Evolutionary conservation across 1,139 yeast genomes (phyloP), one percentile per base, ranked within the genome.

Genomic region (Zygosaccharomyces pseudobailii): DNA sequence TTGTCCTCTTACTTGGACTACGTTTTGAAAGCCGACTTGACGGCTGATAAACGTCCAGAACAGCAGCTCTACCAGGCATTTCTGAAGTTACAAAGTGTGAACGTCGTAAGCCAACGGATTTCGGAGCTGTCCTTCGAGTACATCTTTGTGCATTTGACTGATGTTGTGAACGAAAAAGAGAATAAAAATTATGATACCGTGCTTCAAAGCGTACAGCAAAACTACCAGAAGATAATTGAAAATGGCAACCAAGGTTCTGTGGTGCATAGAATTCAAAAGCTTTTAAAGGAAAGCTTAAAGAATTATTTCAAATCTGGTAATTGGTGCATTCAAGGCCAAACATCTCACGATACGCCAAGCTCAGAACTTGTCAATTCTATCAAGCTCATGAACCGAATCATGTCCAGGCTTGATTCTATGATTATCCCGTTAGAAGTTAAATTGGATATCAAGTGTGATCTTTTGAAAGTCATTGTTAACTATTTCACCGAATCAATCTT

Each of bases 111-210:
- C 78, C 78, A 52, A 62, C 80, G 49, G 68, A 84, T 40, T 75
- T 84, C 40, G 73, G 84, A 48, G 67, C 83, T 22, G 76, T 82
- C 87, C 53, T 68, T 79, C 6, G 73, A 74, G 48, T 83, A 71
- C 52, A 71, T 80, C 4, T 69, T 72, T 13, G 75, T 75, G 34
- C 69, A 76, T 8, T 68, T 87, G 64, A 76, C 66, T 74, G 56
- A 63, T 59, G 3, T 70, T 48, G 64, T 65, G 72, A 50, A 68
- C 61, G 36, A 61, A 58, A 51, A 59, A 66, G 62, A 71, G 52
- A 51, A 68, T 48, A 57, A 66, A 43, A 23, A 62, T 9, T 58
- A 55, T 24, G 36, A 47, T 7, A 48, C 63, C 0, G 36, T 65
- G 7, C 61, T 62, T 36, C 61, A 62, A 36, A 59, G 58, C 32